Evolutionary conservation across 495 filamentous ascomycete species (phyloP).

Genomic region (Daldinia childiae): DNA sequence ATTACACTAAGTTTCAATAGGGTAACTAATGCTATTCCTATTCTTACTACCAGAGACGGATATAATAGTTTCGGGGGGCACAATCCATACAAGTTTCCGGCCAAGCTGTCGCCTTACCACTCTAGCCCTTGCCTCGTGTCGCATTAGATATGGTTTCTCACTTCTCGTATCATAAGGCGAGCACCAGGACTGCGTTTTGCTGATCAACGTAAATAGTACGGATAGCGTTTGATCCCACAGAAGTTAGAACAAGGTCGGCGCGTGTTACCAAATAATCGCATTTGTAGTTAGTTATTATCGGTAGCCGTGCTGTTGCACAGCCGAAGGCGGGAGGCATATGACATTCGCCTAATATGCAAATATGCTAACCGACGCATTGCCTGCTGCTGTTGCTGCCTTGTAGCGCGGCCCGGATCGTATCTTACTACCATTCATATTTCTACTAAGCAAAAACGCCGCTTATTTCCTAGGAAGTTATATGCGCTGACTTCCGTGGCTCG

Average conservation of each 20-base stretch:
- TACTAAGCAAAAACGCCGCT: not conserved
- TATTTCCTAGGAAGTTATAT: not conserved
- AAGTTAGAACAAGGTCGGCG: slow-evolving; percentile 29
- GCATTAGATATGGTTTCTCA: slow-evolving; percentile 22
- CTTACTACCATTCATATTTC: not conserved
- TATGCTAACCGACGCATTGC: not conserved
- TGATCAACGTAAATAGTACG: slow-evolving; percentile 14
- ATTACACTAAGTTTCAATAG: slow-evolving; percentile 2
- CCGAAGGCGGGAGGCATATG: slow-evolving; percentile 31
- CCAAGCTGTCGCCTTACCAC: slow-evolving; percentile 20
- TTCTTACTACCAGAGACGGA: slow-evolving; percentile 30
- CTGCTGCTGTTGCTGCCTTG: not conserved
- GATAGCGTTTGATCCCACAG: slow-evolving; percentile 37
- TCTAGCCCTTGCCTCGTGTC: slow-evolving; percentile 15
- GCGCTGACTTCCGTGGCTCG: not conserved
- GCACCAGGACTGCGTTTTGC: slow-evolving; percentile 10
- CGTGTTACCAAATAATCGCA: slow-evolving; percentile 25
- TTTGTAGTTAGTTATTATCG: slow-evolving; percentile 16
- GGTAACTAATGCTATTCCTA: not conserved
- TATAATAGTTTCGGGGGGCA: slow-evolving; percentile 7
- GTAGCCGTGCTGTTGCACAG: slow-evolving; percentile 22
- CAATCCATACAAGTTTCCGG: slow-evolving; percentile 2
- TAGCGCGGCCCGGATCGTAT: slow-evolving; percentile 13
- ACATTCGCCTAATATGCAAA: slow-evolving; percentile 14
- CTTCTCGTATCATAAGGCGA: slow-evolving; percentile 34